Conservation (phyloP, 1,284 basidiomycete species). For the Pseudozyma sp. region DNA sequence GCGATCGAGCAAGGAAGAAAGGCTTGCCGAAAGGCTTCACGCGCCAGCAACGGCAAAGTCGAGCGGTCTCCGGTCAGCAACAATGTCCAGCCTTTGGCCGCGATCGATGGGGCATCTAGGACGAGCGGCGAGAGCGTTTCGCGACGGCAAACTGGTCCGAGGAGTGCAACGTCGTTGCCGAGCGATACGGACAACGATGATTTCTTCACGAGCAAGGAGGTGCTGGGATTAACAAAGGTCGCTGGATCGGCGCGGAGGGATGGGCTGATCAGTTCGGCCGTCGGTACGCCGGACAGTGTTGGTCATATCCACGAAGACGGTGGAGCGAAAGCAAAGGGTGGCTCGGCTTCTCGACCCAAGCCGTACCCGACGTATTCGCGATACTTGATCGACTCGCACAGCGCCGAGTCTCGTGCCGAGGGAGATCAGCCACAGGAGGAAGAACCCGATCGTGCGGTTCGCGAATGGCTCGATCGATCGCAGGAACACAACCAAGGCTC, state of each 20-base stretch:
- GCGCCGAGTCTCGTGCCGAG: constrained; percentile 2
- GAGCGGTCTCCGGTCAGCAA: constrained; percentile 11
- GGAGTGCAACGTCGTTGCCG: constrained; percentile 24
- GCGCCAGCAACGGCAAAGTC: constrained; percentile 9
- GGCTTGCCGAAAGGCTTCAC: constrained; percentile 36
- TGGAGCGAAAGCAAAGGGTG: constrained; percentile 8
- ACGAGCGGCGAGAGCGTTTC: constrained; percentile 30
- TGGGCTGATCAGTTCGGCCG: constrained; percentile 21
- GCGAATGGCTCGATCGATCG: constrained; percentile 36
- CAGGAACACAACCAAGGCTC: background rate
- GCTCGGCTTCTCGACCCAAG: constrained; percentile 18
- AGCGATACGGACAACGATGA: constrained; percentile 48
- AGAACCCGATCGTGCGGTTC: constrained; percentile 14
- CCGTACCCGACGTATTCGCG: constrained; percentile 44
- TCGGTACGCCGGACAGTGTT: constrained; percentile 36
- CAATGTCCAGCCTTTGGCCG: constrained; percentile 13
- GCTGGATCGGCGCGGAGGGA: constrained; percentile 18
- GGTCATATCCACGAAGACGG: constrained; percentile 20
- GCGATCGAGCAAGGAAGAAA: constrained; percentile 61
- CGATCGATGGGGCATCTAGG: constrained; percentile 23
- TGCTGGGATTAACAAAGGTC: constrained; percentile 26
- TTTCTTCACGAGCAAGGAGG: constrained; percentile 40
- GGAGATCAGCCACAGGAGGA: constrained; percentile 12
- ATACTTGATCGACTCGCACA: constrained; percentile 25
- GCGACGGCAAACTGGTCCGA: constrained; percentile 7